phyloP scores from a whole-genome alignment of 192 early-diverging fungal genomes.

The Coemansia sp. region DNA sequence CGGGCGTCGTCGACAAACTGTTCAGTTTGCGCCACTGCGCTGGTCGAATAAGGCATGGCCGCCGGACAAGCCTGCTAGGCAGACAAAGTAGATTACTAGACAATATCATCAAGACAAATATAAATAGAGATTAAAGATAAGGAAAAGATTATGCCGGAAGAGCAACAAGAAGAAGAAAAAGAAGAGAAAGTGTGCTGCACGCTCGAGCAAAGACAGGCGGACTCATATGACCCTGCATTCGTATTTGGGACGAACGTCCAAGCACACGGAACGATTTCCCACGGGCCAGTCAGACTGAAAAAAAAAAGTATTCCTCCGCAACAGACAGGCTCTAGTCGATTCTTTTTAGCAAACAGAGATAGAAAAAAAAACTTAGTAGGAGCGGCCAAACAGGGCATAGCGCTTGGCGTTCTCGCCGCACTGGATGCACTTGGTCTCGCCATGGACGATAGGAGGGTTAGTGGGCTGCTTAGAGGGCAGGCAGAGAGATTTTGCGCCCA shows the following conservation, averaged over 20 bases:
- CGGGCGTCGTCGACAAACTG: neutral
- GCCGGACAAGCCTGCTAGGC: neutral
- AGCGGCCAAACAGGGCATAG: slow-evolving; percentile 82
- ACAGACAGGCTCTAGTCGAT: neutral
- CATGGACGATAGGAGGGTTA: slow-evolving; percentile 76
- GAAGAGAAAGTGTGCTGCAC: neutral
- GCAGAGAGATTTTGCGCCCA: slow-evolving; percentile 99
- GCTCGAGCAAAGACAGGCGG: neutral
- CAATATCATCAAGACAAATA: neutral
- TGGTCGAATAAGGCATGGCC: neutral
- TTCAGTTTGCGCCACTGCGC: neutral
- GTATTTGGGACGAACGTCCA: neutral
- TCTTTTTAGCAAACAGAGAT: neutral
- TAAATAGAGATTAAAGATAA: slow-evolving; percentile 8
- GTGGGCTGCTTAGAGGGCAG: slow-evolving; percentile 93
- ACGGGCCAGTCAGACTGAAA: neutral
- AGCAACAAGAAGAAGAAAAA: neutral
- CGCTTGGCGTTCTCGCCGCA: slow-evolving; percentile 77
- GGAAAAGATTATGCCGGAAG: neutral
- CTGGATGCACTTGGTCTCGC: slow-evolving; percentile 85
- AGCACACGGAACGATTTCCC: slow-evolving; percentile 2
- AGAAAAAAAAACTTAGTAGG: slow-evolving; percentile 60
- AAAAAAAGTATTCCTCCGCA: neutral
- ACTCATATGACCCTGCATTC: neutral
- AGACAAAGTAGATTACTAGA: neutral